phyloP scores from a whole-genome alignment of 2,329 filamentous ascomycete genomes.

The Cladosporium sp. region DNA sequence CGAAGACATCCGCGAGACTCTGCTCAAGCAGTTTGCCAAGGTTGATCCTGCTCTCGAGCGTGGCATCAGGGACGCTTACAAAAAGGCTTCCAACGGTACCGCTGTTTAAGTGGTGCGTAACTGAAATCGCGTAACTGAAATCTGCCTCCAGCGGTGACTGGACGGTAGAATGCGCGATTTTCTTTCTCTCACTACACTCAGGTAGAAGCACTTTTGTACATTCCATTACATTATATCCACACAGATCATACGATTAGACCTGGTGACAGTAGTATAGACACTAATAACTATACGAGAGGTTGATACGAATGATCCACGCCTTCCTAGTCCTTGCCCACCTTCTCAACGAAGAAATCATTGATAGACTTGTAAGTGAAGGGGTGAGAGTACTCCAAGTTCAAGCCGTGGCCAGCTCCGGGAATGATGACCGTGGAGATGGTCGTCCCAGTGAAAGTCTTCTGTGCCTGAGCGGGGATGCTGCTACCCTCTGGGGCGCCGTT shows the following conservation, averaged over 20 bases:
- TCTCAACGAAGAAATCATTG: constrained; percentile 32
- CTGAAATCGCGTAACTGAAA: too few relatives aligned
- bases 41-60: constrained; percentile 15
- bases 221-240: neutral
- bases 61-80: constrained; percentile 18
- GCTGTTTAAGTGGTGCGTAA: neutral
- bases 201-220: neutral
- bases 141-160: neutral
- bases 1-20: constrained; percentile 25
- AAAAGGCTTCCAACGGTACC: constrained; percentile 1
- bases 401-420: constrained; percentile 44
- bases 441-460: constrained; percentile 47
- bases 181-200: neutral
- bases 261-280: neutral
- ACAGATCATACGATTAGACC: neutral
- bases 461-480: constrained; percentile 49
- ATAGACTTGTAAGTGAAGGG: constrained; percentile 32
- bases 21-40: constrained; percentile 29
- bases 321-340: constrained; percentile 14
- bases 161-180: neutral
- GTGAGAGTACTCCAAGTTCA: constrained; percentile 38
- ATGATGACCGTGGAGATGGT: constrained; percentile 49
- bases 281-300: neutral
- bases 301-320: neutral
- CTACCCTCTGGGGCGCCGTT: constrained; percentile 41